Conservation (phyloP, 1,139 yeast species). For the Pichia sp. region DNA sequence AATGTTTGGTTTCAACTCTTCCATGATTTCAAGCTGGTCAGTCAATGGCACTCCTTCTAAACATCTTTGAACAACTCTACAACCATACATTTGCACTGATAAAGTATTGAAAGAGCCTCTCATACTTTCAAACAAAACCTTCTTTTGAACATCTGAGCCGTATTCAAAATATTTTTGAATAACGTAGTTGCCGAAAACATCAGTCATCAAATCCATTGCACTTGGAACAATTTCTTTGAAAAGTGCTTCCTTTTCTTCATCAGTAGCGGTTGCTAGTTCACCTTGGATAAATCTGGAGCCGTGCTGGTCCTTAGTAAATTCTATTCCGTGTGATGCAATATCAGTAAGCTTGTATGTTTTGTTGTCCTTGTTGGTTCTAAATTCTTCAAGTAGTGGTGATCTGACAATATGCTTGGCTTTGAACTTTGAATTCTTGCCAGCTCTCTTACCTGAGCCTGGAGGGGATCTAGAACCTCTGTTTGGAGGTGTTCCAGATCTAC, state of each 20-base stretch:
- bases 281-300: constrained; percentile 96
- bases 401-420: constrained; percentile 44
- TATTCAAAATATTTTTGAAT: constrained; percentile 89
- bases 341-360: constrained; percentile 62
- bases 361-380: constrained; percentile 61
- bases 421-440: no score
- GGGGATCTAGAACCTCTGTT: constrained; percentile 7
- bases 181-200: constrained; percentile 96
- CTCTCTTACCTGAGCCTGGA: not conserved
- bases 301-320: constrained; percentile 93
- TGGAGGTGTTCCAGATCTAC: constrained; percentile 8
- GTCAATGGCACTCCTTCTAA: constrained; percentile 65
- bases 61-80: constrained; percentile 94
- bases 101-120: constrained; percentile 67
- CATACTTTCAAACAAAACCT: constrained; percentile 67
- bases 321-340: constrained; percentile 82
- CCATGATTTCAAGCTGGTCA: constrained; percentile 63
- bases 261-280: constrained; percentile 57
- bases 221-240: constrained; percentile 78
- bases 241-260: constrained; percentile 68
- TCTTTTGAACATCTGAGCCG: constrained; percentile 67
- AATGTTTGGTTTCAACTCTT: constrained; percentile 66
- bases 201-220: constrained; percentile 81
- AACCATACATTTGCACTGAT: constrained; percentile 94
- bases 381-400: constrained; percentile 81